phyloP scores from a whole-genome alignment of 768 basidiomycete genomes.

The Collybia mongolica region DNA sequence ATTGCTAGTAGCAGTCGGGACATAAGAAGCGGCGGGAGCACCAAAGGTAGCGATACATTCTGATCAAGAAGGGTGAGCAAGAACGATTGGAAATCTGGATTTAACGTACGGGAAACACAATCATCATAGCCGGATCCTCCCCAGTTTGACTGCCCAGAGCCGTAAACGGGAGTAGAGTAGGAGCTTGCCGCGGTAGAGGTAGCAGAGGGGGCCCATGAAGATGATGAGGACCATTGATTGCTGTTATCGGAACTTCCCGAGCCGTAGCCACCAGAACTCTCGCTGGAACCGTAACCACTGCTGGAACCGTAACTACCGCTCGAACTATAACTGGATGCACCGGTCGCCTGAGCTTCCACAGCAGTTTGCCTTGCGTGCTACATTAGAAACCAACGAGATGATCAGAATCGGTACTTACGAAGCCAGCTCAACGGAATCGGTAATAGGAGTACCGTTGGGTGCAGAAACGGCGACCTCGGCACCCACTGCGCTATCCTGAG shows the following conservation, averaged over 20 bases:
- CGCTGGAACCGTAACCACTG: conserved; percentile 19
- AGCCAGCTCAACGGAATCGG: conserved; percentile 34
- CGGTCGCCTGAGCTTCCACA: conserved; percentile 8
- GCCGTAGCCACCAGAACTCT: not conserved
- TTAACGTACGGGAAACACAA: conserved; percentile 66
- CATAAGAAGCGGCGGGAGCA: conserved; percentile 28
- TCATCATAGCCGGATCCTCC: conserved; percentile 55
- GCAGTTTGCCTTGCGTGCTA: conserved; percentile 9
- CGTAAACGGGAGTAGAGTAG: conserved; percentile 51
- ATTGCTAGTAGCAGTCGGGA: conserved; percentile 27
- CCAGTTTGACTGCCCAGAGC: conserved; percentile 64
- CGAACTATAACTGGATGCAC: conserved; percentile 16
- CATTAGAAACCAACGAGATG: not conserved
- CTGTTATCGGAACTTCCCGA: not conserved
- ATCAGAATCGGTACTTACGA: conserved; percentile 26
- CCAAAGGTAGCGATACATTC: conserved; percentile 71
- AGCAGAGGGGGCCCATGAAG: conserved; percentile 13
- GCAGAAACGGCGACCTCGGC: conserved; percentile 43
- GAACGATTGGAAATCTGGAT: not conserved
- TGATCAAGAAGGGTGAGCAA: conserved; percentile 20
- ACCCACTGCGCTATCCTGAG: conserved; percentile 32
- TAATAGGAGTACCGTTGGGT: conserved; percentile 42
- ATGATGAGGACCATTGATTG: conserved; percentile 13
- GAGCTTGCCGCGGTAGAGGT: conserved; percentile 23
- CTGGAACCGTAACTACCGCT: conserved; percentile 13